These are phyloP conservation scores for Neoascochyta sp. DNA, from an alignment of 2,329 filamentous ascomycete species.

Conservation along the genomic window DNA sequence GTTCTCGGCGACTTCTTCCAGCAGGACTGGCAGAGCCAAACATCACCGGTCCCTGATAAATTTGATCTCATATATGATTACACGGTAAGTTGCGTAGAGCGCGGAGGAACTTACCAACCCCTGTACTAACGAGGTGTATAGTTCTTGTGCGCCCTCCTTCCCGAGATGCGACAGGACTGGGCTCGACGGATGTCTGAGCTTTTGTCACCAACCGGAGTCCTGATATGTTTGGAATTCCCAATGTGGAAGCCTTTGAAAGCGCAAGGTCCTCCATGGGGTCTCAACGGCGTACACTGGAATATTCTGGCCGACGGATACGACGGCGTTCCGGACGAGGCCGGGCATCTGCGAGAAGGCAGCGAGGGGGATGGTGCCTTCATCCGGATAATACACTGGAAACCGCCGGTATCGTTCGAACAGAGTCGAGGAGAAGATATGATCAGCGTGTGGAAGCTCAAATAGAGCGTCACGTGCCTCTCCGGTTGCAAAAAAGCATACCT, in stretches of 20 bases:
- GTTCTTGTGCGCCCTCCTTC: conserved; percentile 59
- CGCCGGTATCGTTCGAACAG: conserved; percentile 15
- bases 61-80: conserved; percentile 62
- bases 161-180: conserved; percentile 53
- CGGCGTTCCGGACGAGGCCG: conserved; percentile 10
- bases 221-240: conserved; percentile 70
- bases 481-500: too few species aligned
- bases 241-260: conserved; percentile 61
- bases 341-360: conserved; percentile 3
- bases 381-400: conserved; percentile 11
- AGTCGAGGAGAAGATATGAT: conserved; percentile 14
- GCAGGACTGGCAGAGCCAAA: conserved; percentile 49
- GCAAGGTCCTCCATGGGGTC: conserved; percentile 68
- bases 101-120: too few species aligned
- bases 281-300: conserved; percentile 45
- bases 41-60: conserved; percentile 17
- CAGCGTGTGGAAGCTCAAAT: conserved; percentile 14
- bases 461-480: too few species aligned
- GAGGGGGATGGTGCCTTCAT: conserved; percentile 8
- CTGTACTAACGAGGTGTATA: too few species aligned
- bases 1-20: conserved; percentile 63
- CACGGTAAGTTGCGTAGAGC: conserved; percentile 45
- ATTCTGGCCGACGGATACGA: conserved; percentile 10
- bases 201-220: conserved; percentile 48
- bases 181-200: conserved; percentile 53